Base-by-base conservation (phyloP, 2,329 filamentous ascomycete species). In the Neocatenulostroma microsporum region DNA sequence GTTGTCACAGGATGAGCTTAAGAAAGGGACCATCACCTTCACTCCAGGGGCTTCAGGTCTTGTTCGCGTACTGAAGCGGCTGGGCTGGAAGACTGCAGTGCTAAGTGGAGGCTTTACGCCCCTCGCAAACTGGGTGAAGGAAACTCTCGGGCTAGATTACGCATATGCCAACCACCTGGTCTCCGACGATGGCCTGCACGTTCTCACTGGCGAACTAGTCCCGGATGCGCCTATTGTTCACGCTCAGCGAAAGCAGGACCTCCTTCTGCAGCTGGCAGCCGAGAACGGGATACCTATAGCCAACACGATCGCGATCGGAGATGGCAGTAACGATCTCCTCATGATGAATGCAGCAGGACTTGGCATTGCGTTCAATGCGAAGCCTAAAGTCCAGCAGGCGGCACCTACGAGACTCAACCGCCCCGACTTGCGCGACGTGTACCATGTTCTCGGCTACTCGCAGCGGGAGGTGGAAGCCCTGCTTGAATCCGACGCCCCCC, bases 61-160 rank as follows among this genome's bases (percentile, higher is more conserved):
- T 13, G 72, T 94, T 45, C 73, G 63, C 42, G 82, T 80, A 0
- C 66, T 98, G 34, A 87, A 84, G 62, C 70, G 73, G 15, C 66
- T 94, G 4, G 89, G 89, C 6, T 82, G 84, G 62, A 89, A 84
- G 64, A 86, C 87, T 2, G 91, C 88, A 0, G 89, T 98, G 4
- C 65, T 95, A 21, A 94, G 86, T 21, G 91, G 91, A 29, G 91
- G 91, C 0, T 98, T 98, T 63, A 77, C 84, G 46, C 88, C 89
- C 0, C 66, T 96, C 46, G 93, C 91, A 0, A 73, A 78, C 39
- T 96, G 88, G 85, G 74, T 96, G 23, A 87, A 84, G 12, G 69
- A 69, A 26, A 72, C 85, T 53, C 68, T 98, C 18, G 85, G 85
- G 11, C 76, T 98, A 39, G 84, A 96, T 61, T 80, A 94, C 55